Conservation (phyloP, 2,329 filamentous ascomycete species). For the Emericellopsis atlantica region DNA sequence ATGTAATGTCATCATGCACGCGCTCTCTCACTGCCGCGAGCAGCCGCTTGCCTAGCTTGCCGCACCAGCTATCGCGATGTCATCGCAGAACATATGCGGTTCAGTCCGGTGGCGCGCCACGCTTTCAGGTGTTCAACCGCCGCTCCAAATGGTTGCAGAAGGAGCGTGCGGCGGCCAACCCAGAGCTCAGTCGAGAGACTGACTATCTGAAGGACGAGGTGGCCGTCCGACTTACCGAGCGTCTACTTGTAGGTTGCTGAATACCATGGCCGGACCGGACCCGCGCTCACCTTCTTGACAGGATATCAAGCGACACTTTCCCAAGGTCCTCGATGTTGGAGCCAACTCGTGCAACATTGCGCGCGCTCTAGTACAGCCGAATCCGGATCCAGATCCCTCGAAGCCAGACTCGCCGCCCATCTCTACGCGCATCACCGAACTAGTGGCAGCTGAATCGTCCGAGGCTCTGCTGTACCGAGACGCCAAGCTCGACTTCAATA, state of each 20-base stretch:
- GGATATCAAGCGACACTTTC: conserved; percentile 87
- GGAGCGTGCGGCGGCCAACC: conserved; percentile 65
- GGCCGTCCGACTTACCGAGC: conserved; percentile 69
- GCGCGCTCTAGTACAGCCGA: conserved; percentile 59
- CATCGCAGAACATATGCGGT: conserved; percentile 56
- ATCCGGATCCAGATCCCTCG: conserved; percentile 48
- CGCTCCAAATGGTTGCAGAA: conserved; percentile 83
- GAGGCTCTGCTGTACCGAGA: conserved; percentile 70
- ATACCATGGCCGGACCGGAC: neutral
- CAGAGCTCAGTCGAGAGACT: conserved; percentile 60
- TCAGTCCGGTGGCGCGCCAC: conserved; percentile 62
- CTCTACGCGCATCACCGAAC: conserved; percentile 54
- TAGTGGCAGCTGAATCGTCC: conserved; percentile 77
- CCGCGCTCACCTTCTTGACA: conserved; percentile 16
- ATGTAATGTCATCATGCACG: conserved; percentile 18
- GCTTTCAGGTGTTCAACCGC: conserved; percentile 84
- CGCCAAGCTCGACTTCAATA: conserved; percentile 60
- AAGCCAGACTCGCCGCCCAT: conserved; percentile 52
- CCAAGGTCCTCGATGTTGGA: conserved; percentile 78
- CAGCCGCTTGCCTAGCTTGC: conserved; percentile 10
- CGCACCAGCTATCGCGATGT: conserved; percentile 6
- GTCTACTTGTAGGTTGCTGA: conserved; percentile 51
- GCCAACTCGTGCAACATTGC: conserved; percentile 95
- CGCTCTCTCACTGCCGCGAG: conserved; percentile 11
- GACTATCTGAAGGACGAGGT: conserved; percentile 95